Base-by-base conservation (phyloP, 129 eudicot genomes). In the Gnaphalium uliginosum region DNA sequence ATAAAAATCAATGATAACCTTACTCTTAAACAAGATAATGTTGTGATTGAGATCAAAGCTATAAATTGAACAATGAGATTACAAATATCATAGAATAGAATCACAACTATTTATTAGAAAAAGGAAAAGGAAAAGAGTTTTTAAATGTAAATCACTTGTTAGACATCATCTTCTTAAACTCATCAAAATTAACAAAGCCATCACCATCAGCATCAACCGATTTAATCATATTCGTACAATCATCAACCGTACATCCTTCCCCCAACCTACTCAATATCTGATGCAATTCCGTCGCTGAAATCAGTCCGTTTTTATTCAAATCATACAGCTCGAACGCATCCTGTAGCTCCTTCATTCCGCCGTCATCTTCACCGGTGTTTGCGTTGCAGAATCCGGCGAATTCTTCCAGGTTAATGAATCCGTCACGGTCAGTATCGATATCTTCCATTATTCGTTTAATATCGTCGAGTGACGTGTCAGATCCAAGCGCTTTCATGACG, bases 101-200 rank as follows among this genome's bases (percentile, higher is more conserved):
- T 54, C 60, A 54, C 60, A n/a, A n/a, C 8, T 7, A 17, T 54
- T n/a, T 18, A 18, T 53, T 53, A 13, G 19, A 19, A 6, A n/a
- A 0, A 14, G 7, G 7, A 2, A 18, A 54, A n/a, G 1, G 0
- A 50, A 18, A 50, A 0, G 0, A 53, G 8, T n/a, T n/a, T 53
- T 46, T n/a, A 46, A 39, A 46, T 46, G 13, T 4, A 15, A 37
- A 13, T 72, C 66, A 79, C 41, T 81, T 79, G 24, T 71, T 83
- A 1, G 61, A 56, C 96, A 93, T 90, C 96, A 90, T 93, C 93
- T 90, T 88, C 87, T 93, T 90, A 59, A 93, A 93, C 89, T 93
- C 96, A 60, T 88, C 92, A 58, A 93, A 93, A 65, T 90, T 86
- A 43, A 93, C 98, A 75, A 82, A 68, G 8, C 96, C 96, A 19